phyloP scores from a whole-genome alignment of 192 early-diverging fungal genomes.

The Neocallimastix lanati region DNA sequence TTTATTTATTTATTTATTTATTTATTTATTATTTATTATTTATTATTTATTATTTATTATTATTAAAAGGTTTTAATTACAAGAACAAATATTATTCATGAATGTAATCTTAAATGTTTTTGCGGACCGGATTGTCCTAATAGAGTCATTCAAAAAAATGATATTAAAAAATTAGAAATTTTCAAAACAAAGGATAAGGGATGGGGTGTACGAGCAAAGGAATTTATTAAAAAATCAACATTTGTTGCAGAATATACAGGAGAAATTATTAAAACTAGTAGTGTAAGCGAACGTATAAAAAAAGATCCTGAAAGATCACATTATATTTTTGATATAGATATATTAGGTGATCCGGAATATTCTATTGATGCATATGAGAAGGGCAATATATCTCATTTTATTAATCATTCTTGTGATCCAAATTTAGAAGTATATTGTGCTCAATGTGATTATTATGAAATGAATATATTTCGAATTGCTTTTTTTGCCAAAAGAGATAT shows the following conservation, averaged over 20 bases:
- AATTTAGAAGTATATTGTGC: conserved; percentile 33
- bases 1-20: no score
- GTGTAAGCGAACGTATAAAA: background rate
- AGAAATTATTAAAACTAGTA: conserved; percentile 23
- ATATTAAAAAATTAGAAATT: background rate
- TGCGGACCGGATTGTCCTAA: background rate
- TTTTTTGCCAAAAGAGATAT: conserved; percentile 38
- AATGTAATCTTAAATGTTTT: background rate
- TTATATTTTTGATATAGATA: conserved; percentile 3
- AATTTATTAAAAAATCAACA: conserved; percentile 6
- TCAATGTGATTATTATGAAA: conserved; percentile 8
- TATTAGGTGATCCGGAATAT: conserved; percentile 8
- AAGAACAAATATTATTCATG: background rate
- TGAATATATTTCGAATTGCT: conserved; percentile 13
- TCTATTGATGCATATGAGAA: conserved; percentile 29
- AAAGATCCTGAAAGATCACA: background rate
- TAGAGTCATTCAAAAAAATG: background rate
- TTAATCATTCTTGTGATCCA: conserved; percentile 48
- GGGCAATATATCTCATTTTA: conserved; percentile 43
- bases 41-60: no score
- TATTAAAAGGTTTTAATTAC: background rate
- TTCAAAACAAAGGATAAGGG: background rate
- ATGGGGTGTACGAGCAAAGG: background rate
- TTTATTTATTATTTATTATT: no score
- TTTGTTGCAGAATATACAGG: conserved; percentile 43